These are phyloP conservation scores for Streptanthus diversifolius DNA, from an alignment of 345 rosid species.

Conservation along the genomic window DNA sequence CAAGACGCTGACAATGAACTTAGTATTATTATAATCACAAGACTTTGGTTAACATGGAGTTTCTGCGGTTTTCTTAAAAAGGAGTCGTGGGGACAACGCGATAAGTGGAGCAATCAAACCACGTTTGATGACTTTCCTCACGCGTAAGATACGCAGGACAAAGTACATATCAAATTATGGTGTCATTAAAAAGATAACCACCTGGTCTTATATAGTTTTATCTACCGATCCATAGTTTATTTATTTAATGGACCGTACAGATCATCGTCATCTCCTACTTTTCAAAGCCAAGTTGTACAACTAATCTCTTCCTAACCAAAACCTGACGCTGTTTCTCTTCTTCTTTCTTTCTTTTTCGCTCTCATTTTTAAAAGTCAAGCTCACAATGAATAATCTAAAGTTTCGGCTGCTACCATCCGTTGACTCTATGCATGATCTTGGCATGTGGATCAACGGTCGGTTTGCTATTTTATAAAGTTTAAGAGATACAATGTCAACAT, in stretches of 20 bases:
- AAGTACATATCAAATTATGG: slow-evolving; percentile 11
- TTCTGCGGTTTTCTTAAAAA: background rate
- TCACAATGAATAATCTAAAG: background rate
- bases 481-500: background rate
- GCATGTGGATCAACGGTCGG: background rate
- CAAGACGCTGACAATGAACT: background rate
- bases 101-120: slow-evolving; percentile 17
- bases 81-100: background rate
- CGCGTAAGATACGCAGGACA: slow-evolving; percentile 26
- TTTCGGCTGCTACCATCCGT: background rate
- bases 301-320: background rate
- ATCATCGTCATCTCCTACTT: slow-evolving; percentile 13
- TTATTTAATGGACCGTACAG: slow-evolving; percentile 15
- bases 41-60: background rate
- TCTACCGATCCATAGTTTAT: slow-evolving; percentile 3
- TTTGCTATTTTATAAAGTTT: background rate
- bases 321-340: slow-evolving; percentile 6
- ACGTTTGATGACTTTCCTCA: slow-evolving; percentile 15
- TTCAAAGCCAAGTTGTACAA: slow-evolving; percentile 8
- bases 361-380: background rate
- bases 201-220: background rate
- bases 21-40: background rate
- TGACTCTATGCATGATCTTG: background rate
- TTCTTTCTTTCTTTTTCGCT: background rate
- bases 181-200: slow-evolving; percentile 7